Conservation (phyloP, 2,329 filamentous ascomycete genomes). For the Aspergillus puulaauensis region DNA sequence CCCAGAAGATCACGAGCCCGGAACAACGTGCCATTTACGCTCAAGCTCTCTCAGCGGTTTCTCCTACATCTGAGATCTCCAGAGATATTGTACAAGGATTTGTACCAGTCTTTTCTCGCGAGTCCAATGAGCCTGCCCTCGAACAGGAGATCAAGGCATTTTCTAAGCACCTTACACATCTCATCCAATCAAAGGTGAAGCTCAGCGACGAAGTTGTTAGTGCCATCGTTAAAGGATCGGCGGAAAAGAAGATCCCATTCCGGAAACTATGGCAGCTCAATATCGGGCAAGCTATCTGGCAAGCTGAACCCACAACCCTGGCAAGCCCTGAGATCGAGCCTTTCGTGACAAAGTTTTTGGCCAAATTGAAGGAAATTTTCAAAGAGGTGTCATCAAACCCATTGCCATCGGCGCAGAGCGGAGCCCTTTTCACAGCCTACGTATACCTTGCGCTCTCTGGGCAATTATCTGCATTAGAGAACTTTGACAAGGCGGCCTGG, state of each 20-base stretch:
- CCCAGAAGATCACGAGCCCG: slow-evolving; percentile 76
- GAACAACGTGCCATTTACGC: slow-evolving; percentile 84
- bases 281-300: slow-evolving; percentile 69
- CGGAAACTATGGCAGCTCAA: slow-evolving; percentile 79
- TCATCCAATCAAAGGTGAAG: slow-evolving; percentile 61
- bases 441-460: slow-evolving; percentile 66
- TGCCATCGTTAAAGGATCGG: slow-evolving; percentile 74
- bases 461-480: slow-evolving; percentile 54
- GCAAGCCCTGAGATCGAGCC: slow-evolving; percentile 47
- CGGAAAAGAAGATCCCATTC: slow-evolving; percentile 77
- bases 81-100: slow-evolving; percentile 67
- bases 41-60: slow-evolving; percentile 70
- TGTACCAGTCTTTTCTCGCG: slow-evolving; percentile 70
- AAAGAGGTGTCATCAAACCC: slow-evolving; percentile 78
- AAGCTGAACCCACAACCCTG: slow-evolving; percentile 49
- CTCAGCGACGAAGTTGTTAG: slow-evolving; percentile 68
- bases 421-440: slow-evolving; percentile 76
- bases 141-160: slow-evolving; percentile 73
- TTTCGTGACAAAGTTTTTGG: slow-evolving; percentile 52
- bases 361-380: slow-evolving; percentile 64
- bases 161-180: slow-evolving; percentile 61
- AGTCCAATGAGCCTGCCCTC: slow-evolving; percentile 83
- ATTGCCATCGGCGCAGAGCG: slow-evolving; percentile 74
- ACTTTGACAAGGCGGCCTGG: slow-evolving; percentile 50
- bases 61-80: slow-evolving; percentile 61